Evolutionary conservation across 345 rosid genomes (phyloP).

Genomic region (Barbarea vulgaris): DNA sequence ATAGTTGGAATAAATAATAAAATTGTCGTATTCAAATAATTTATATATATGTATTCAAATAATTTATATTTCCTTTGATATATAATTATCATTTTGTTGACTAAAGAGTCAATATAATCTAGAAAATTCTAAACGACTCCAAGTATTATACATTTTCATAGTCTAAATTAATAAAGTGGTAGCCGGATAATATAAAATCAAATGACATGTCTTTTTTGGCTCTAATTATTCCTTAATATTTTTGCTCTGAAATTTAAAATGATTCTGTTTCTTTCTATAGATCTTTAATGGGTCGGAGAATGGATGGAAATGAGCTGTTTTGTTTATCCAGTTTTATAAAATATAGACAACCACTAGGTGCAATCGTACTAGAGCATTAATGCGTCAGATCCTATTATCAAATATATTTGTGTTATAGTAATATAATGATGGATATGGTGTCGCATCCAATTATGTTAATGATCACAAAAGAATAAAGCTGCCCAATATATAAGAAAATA

Average conservation of each 20-base stretch:
- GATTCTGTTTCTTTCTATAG: neutral
- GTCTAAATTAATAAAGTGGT: neutral
- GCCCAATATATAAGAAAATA: neutral
- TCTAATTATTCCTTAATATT: neutral
- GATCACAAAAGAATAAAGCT: neutral
- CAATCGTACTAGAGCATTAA: constrained; percentile 4
- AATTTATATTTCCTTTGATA: neutral
- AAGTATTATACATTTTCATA: neutral
- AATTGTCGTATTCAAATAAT: constrained; percentile 12
- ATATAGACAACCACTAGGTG: neutral
- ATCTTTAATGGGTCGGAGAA: neutral
- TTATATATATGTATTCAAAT: too few relatives aligned
- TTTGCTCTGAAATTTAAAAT: neutral
- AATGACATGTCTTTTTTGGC: constrained; percentile 21
- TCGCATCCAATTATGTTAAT: neutral
- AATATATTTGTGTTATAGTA: neutral
- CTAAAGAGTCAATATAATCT: neutral
- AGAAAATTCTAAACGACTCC: neutral
- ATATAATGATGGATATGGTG: neutral
- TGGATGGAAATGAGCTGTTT: neutral
- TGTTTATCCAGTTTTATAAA: neutral
- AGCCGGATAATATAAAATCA: constrained; percentile 15
- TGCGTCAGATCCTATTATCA: neutral
- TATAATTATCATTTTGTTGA: neutral
- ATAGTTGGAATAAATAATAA: neutral